These are phyloP conservation scores for Exophiala calicioides DNA, from an alignment of 2,329 filamentous ascomycete genomes.

Conservation along the genomic window DNA sequence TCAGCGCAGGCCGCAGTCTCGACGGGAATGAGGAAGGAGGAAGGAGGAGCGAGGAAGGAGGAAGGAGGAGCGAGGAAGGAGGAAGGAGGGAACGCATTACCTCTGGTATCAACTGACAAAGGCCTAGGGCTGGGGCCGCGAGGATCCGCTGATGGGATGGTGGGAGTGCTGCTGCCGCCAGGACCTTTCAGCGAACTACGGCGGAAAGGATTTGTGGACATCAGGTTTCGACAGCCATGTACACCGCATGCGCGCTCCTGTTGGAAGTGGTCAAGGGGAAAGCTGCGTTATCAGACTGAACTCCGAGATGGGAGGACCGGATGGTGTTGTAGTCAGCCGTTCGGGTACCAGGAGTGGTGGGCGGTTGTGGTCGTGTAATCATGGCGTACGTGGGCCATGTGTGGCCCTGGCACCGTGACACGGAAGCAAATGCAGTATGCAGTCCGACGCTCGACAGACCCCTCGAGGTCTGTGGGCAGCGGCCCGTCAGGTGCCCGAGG, in stretches of 20 bases:
- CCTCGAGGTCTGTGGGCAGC: no score
- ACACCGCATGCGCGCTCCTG: constrained; percentile 29
- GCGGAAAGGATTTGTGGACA: constrained; percentile 51
- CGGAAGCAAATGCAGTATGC: no score
- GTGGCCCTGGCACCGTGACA: no score
- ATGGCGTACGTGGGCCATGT: no score
- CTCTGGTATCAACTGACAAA: constrained; percentile 29
- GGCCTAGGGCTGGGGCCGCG: constrained; percentile 22
- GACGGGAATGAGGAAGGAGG: no score
- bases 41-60: not conserved
- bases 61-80: not conserved
- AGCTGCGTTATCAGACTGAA: not conserved
- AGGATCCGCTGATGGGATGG: constrained; percentile 23
- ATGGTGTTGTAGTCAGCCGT: no score
- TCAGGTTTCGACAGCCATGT: constrained; percentile 44
- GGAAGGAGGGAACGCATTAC: constrained; percentile 11
- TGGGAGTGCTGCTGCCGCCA: constrained; percentile 34
- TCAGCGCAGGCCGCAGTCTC: constrained; percentile 1
- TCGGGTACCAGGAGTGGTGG: not conserved
- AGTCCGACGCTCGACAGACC: no score
- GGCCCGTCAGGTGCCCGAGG: no score
- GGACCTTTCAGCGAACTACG: constrained; percentile 40
- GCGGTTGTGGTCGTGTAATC: not conserved
- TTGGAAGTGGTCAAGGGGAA: constrained; percentile 4
- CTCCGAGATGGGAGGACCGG: no score